phyloP scores from a whole-genome alignment of 2,329 filamentous ascomycete genomes.

The Fusarium chuoi region DNA sequence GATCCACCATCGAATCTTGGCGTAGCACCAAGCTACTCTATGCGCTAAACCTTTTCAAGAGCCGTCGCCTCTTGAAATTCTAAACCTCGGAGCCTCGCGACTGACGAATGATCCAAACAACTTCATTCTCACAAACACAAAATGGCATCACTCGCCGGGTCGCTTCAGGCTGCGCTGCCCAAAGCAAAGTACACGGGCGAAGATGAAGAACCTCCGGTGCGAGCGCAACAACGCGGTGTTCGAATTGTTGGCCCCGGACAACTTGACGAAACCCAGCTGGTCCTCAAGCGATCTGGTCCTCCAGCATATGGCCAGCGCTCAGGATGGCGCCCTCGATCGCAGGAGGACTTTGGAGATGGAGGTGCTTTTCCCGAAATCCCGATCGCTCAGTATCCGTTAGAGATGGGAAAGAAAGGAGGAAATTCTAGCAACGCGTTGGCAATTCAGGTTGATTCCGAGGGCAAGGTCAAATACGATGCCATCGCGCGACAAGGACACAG shows the following conservation, averaged over 20 bases:
- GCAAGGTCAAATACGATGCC: slow-evolving; percentile 95
- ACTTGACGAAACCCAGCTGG: slow-evolving; percentile 86
- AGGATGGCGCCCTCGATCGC: slow-evolving; percentile 88
- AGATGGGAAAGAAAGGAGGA: slow-evolving; percentile 87
- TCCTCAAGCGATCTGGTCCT: slow-evolving; percentile 83
- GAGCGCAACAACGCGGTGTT: slow-evolving; percentile 80
- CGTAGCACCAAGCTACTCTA: background rate
- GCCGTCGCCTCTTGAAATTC: slow-evolving; percentile 49
- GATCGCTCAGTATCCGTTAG: slow-evolving; percentile 93
- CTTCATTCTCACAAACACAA: slow-evolving; percentile 34
- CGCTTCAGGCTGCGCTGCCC: slow-evolving; percentile 82
- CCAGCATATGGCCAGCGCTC: slow-evolving; percentile 87
- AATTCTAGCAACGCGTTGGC: slow-evolving; percentile 85
- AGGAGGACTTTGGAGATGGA: slow-evolving; percentile 95
- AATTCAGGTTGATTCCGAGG: slow-evolving; percentile 90
- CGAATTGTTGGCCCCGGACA: slow-evolving; percentile 83
- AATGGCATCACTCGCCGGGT: slow-evolving; percentile 76
- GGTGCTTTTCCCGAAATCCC: slow-evolving; percentile 95
- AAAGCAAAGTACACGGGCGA: slow-evolving; percentile 93
- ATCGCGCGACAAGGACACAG: slow-evolving; percentile 90
- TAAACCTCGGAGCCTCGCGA: slow-evolving; percentile 37
- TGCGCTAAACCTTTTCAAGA: slow-evolving; percentile 46
- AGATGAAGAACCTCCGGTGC: slow-evolving; percentile 80
- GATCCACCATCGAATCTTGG: slow-evolving; percentile 1
- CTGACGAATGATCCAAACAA: slow-evolving; percentile 34